phyloP scores from a whole-genome alignment of 2,329 filamentous ascomycete genomes.

The Ascochyta pisi region DNA sequence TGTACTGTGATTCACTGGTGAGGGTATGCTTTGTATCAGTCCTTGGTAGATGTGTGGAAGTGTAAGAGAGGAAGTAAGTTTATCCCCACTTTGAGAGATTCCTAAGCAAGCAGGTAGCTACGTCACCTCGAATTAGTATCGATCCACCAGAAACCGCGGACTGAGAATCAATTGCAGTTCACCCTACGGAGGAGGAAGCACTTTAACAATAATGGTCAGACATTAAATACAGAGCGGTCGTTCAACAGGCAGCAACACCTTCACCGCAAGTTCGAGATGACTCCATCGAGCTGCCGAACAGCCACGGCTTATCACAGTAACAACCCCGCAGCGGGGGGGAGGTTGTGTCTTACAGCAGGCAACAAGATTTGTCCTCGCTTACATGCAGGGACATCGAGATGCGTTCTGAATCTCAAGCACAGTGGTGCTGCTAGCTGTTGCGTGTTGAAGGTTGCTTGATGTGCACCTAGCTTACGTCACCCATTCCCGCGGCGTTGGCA shows the following conservation, averaged over 20 bases:
- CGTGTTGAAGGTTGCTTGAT: not conserved
- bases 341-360: not conserved
- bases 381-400: not conserved
- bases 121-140: conserved; percentile 6
- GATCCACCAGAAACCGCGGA: not conserved
- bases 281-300: not conserved
- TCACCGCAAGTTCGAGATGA: not conserved
- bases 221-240: not conserved
- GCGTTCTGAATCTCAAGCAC: not conserved
- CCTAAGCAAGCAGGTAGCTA: conserved; percentile 13
- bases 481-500: not conserved
- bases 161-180: not conserved
- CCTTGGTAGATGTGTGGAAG: not conserved
- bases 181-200: not conserved
- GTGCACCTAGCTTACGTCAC: not conserved
- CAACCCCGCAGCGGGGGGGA: not conserved
- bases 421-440: not conserved
- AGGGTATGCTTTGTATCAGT: not conserved
- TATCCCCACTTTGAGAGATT: not conserved
- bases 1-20: not conserved
- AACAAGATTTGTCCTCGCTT: not conserved
- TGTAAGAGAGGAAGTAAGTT: not conserved
- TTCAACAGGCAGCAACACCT: not conserved
- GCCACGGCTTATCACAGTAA: not conserved
- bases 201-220: not conserved